These are phyloP conservation scores for Bryopsis sp. DNA, from an alignment of 139 green algal species.

Conservation along the genomic window DNA sequence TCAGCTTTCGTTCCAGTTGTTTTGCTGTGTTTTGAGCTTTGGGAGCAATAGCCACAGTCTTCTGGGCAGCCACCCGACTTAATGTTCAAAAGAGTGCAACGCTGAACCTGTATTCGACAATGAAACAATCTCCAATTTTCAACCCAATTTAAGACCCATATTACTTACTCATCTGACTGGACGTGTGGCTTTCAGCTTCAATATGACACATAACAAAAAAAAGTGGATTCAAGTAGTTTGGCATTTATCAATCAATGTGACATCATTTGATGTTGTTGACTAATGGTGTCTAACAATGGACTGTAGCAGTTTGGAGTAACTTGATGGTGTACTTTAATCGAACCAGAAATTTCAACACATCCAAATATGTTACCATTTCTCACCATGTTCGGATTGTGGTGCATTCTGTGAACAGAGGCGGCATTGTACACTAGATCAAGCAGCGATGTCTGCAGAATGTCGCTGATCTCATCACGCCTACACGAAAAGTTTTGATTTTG, in stretches of 20 bases:
- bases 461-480: constrained; percentile 80
- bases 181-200: too few relatives aligned
- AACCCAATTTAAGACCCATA: too few relatives aligned
- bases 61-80: constrained; percentile 98
- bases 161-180: too few relatives aligned
- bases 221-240: too few relatives aligned
- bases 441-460: constrained; percentile 81
- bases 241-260: too few relatives aligned
- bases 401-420: constrained; percentile 75
- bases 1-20: constrained; percentile 80
- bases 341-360: neutral
- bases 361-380: neutral
- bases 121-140: too few relatives aligned
- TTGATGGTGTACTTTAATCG: too few relatives aligned
- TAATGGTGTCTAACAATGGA: too few relatives aligned
- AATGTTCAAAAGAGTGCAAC: constrained; percentile 95
- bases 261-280: too few relatives aligned
- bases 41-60: constrained; percentile 93
- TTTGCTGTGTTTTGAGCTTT: constrained; percentile 72
- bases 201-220: too few relatives aligned
- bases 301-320: too few relatives aligned
- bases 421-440: constrained; percentile 87
- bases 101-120: constrained; percentile 93
- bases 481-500: too few relatives aligned
- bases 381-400: constrained; percentile 84